phyloP scores from a whole-genome alignment of 2,329 filamentous ascomycete genomes.

The Claviceps pusilla region DNA sequence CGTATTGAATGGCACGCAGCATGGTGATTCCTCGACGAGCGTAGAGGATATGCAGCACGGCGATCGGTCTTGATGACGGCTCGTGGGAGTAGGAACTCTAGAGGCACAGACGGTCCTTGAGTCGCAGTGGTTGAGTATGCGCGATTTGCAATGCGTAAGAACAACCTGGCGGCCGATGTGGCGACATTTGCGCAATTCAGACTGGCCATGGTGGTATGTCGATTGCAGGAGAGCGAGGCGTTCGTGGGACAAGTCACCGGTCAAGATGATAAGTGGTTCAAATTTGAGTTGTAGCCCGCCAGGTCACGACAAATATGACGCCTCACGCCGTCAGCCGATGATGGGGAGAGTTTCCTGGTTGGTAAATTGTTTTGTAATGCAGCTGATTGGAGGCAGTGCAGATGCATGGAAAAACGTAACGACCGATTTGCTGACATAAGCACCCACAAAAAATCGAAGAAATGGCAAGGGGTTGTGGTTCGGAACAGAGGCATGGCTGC shows the following conservation, averaged over 20 bases:
- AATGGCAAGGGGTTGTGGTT: background rate
- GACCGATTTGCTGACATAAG: slow-evolving; percentile 5
- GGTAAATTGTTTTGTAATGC: background rate
- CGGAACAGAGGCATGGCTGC: too few relatives aligned
- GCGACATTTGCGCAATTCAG: slow-evolving; percentile 23
- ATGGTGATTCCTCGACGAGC: background rate
- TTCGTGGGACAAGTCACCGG: background rate
- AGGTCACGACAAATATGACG: slow-evolving; percentile 2
- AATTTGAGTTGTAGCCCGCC: background rate
- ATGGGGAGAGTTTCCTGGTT: too few relatives aligned
- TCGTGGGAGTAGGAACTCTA: slow-evolving; percentile 27
- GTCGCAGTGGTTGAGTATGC: slow-evolving; percentile 15
- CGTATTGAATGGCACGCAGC: background rate
- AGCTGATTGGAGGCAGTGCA: background rate
- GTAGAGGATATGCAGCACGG: background rate
- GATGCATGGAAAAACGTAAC: slow-evolving; percentile 1
- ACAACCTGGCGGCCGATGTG: slow-evolving; percentile 24
- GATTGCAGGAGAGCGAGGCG: background rate
- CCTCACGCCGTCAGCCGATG: background rate
- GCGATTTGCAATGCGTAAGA: slow-evolving; percentile 26
- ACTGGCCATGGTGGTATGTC: slow-evolving; percentile 13
- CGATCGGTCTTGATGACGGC: slow-evolving; percentile 2
- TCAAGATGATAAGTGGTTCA: background rate
- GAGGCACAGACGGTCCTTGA: slow-evolving; percentile 13
- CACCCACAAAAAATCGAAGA: slow-evolving; percentile 4